Evolutionary conservation across 1,284 basidiomycete genomes (phyloP), one percentile per base, ranked within the genome.

Genomic region (Ustilago curta): DNA sequence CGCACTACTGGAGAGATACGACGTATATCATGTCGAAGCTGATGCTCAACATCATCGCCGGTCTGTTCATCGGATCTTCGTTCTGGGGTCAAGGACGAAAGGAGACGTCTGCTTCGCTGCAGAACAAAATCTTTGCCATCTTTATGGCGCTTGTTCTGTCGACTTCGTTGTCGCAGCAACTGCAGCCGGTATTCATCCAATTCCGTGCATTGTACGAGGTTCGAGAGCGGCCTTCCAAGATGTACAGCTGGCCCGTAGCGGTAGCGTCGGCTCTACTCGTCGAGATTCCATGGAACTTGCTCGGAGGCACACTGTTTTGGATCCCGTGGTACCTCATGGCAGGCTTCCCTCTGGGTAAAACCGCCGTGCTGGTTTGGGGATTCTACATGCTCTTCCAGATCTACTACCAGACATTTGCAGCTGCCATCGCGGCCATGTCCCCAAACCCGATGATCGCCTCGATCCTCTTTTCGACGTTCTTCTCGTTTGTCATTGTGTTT

Each of bases 171-270:
- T 74, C 81, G n/a, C 81, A 83, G 44, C 81, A 83, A 59, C 66
- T 80, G 19, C 79, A 81, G 84, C 87, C 86, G 43, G 82, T 86
- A 56, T 87, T 88, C 69, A 86, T 88, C 73, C 83, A 80, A 32
- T 86, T 88, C 81, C 85, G 87, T 61, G 85, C 87, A 52, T 87
- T 92, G 16, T 93, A 91, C 83, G 91, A 92, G 81, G 89, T 90
- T 14, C 88, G 92, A 35, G 92, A 93, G 83, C 88, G 90, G 1
- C 88, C 91, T 0, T 91, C 91, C 73, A 89, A 91, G 80, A 92
- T 92, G 81, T 95, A 94, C 86, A 90, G 89, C 53, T 95, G 94
- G 94, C 87, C 90, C 8, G 90, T 91, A 1, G 88, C 94, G 48
- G 78, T 86, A 47, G 59, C 82, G 54, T 56, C 80, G 21, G 85